Conservation (phyloP, 306 rosid genomes). For the Sicyos baderoa region DNA sequence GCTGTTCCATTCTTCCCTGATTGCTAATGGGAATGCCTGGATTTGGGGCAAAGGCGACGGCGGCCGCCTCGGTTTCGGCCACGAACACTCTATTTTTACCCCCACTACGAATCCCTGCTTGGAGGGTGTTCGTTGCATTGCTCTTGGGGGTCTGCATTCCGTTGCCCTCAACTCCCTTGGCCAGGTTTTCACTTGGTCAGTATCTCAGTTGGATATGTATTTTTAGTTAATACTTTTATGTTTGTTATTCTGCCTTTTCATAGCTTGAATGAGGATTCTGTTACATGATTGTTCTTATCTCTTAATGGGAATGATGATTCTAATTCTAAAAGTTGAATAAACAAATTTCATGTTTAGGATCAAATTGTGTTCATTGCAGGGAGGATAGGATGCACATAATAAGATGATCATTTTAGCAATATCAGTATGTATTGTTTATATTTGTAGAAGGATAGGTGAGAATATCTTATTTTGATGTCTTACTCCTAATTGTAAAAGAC, state of each 20-base stretch:
- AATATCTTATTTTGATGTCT: neutral
- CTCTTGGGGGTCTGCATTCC: constrained; percentile 79
- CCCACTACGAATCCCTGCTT: constrained; percentile 72
- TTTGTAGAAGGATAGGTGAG: neutral
- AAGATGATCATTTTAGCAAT: neutral
- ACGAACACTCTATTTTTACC: constrained; percentile 53
- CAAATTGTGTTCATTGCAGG: neutral
- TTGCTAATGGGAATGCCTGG: constrained; percentile 60
- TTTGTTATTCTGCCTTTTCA: neutral
- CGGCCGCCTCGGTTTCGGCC: constrained; percentile 83
- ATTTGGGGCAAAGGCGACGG: constrained; percentile 99
- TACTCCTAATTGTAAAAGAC: neutral
- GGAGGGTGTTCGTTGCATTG: constrained; percentile 37
- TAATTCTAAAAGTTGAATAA: neutral
- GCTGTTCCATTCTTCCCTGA: constrained; percentile 68
- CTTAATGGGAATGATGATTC: neutral
- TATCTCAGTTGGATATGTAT: constrained; percentile 13
- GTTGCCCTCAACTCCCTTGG: constrained; percentile 56
- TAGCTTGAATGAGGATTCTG: neutral
- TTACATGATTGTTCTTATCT: neutral
- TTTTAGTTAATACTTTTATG: neutral
- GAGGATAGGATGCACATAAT: neutral
- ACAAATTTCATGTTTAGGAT: neutral
- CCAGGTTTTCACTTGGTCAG: constrained; percentile 84
- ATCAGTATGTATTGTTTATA: neutral